Percentiles rank a stretch among this genome's conserved stretches.
Evolutionary conservation across 108 stramenopile species (phyloP).

Genomic region (Skeletonema grethae): DNA sequence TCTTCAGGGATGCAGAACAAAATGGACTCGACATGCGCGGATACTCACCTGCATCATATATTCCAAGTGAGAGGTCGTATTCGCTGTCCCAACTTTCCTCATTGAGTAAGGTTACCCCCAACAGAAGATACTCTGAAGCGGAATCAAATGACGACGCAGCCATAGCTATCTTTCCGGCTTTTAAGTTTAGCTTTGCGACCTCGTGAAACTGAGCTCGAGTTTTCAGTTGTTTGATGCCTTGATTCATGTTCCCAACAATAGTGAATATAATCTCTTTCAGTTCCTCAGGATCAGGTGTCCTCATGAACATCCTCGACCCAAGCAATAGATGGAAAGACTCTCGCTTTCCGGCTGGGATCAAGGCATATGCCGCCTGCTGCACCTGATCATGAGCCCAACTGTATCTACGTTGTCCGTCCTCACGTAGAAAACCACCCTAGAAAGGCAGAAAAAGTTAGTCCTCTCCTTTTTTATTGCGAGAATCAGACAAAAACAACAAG

Average conservation of each 20-base stretch:
- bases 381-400: constrained; percentile 59
- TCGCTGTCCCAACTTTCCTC: constrained; percentile 50
- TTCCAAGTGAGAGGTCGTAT: constrained; percentile 54
- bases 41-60: constrained; percentile 34
- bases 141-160: constrained; percentile 39
- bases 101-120: constrained; percentile 43
- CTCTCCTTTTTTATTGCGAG: too few species aligned
- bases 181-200: constrained; percentile 52
- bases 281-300: constrained; percentile 16
- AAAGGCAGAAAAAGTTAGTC: too few species aligned
- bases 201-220: constrained; percentile 12
- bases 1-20: background rate
- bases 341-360: constrained; percentile 40
- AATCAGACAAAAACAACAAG: too few species aligned
- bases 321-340: constrained; percentile 52
- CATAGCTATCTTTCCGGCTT: constrained; percentile 49
- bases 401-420: constrained; percentile 17
- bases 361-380: constrained; percentile 55
- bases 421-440: constrained; percentile 8
- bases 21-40: background rate
- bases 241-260: constrained; percentile 43
- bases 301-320: constrained; percentile 40
- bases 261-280: constrained; percentile 34
- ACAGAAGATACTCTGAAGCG: constrained; percentile 40
- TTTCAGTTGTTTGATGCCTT: constrained; percentile 23